A percentile compares a stretch with the other conserved stretches of the same genome.
These are phyloP conservation scores for Diplogelasinospora grovesii DNA, from an alignment of 495 filamentous ascomycete species.

Conservation along the genomic window DNA sequence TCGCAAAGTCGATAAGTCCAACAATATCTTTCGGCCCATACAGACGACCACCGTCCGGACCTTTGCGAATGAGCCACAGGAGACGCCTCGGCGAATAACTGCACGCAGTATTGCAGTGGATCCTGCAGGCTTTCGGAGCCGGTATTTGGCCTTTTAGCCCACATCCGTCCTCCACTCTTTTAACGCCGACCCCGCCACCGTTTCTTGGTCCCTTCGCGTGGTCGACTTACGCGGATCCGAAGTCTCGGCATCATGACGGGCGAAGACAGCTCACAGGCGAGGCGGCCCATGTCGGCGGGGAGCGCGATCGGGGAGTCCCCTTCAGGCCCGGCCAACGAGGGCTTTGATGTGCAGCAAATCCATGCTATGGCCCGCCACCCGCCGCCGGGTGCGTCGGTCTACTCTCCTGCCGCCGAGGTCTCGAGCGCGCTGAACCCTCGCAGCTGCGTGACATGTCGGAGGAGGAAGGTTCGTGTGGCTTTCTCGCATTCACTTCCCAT, in stretches of 20 bases:
- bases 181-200: too few relatives aligned
- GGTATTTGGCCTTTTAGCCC: too few relatives aligned
- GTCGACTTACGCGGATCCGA: neutral
- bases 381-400: slow-evolving; percentile 55
- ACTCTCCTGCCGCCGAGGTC: slow-evolving; percentile 34
- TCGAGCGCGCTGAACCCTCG: slow-evolving; percentile 50
- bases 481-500: neutral
- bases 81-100: too few relatives aligned
- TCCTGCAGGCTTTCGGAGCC: too few relatives aligned
- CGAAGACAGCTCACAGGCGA: slow-evolving; percentile 7
- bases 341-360: slow-evolving; percentile 54
- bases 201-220: too few relatives aligned
- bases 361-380: slow-evolving; percentile 57
- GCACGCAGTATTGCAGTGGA: too few relatives aligned
- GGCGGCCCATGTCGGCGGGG: slow-evolving; percentile 5
- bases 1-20: too few relatives aligned
- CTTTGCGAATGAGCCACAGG: too few relatives aligned
- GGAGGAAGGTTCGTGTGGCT: slow-evolving; percentile 61
- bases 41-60: too few relatives aligned
- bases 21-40: too few relatives aligned
- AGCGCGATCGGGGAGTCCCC: slow-evolving; percentile 12
- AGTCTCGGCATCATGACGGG: slow-evolving; percentile 8
- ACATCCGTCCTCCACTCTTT: too few relatives aligned
- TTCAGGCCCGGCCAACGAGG: slow-evolving; percentile 13
- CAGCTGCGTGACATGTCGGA: slow-evolving; percentile 78